Evolutionary conservation across 306 rosid species (phyloP), one percentile per base, ranked within the genome.

Genomic region (Cucurbita moschata): DNA sequence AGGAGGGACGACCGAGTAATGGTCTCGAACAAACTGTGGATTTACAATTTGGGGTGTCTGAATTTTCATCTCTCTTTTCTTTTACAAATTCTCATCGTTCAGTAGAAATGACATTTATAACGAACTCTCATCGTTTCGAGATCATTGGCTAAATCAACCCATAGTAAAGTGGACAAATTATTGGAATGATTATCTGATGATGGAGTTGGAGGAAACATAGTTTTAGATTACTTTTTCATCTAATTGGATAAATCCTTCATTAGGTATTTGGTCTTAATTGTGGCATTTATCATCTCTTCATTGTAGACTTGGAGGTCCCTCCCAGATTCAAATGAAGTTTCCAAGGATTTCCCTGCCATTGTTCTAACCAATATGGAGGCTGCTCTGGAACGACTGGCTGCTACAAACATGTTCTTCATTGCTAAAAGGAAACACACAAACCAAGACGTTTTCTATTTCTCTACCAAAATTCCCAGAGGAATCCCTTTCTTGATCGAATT

Each of bases 361-460:
- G 84, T 88, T 80, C 68, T 94, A 68, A 80, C 77, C 61, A 76
- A 79, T 23, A 91, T 81, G 9, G 99, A 91, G 30, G 82, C 83
- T 5, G 83, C 88, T 39, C 72, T 91, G 40, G 99, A 94, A 67
- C 95, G 59, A 61, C 81, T 94, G 52, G 86, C 90, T 39, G 81
- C 88, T 42, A 84, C 96, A 69, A 88, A 88, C 77, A 82, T 94
- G 92, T 94, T 94, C 90, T 91, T 91, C 49, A 91, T 94, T 75
- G 97, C 97, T 0, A 89, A 88, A 75, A 96, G 96, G 81, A 94
- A 86, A 81, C 86, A 91, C 44, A 92, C 91, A 11, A 91, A 91
- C 87, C 96, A 94, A 80, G 99, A 94, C 49, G 99, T 94, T 77
- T 91, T 94, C 81, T 94, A 94, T 88, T 89, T 94, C 90, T 94